phyloP scores from a whole-genome alignment of 805 yeast species.

The Wickerhamomyces pijperi region DNA sequence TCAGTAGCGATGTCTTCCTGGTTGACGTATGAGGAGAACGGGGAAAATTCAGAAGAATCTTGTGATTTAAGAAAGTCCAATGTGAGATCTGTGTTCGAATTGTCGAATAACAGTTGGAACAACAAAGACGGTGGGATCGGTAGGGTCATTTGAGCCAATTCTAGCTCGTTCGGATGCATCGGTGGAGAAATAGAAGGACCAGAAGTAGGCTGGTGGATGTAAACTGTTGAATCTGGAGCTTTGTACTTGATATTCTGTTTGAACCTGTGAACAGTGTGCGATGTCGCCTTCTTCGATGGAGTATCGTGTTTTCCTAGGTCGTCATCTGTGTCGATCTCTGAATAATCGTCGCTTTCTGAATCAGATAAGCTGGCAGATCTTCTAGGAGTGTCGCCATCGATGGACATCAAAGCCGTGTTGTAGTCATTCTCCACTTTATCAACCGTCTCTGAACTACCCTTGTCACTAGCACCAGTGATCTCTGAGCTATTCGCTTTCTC shows the following conservation, averaged over 20 bases:
- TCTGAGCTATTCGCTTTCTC: no score
- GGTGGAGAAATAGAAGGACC: neutral
- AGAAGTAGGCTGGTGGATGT: neutral
- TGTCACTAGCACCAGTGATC: neutral
- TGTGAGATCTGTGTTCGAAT: constrained; percentile 31
- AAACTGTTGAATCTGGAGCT: neutral
- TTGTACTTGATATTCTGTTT: constrained; percentile 27
- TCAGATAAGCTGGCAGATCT: constrained; percentile 12
- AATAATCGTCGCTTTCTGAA: constrained; percentile 13
- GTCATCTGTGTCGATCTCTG: constrained; percentile 20
- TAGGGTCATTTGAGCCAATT: constrained; percentile 40
- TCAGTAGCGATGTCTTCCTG: no score
- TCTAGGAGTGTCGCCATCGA: constrained; percentile 26
- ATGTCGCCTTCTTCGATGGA: constrained; percentile 5
- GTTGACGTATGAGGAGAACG: constrained; percentile 26
- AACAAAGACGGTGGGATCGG: constrained; percentile 72
- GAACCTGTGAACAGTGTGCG: constrained; percentile 22
- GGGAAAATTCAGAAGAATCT: constrained; percentile 25
- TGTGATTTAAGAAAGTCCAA: constrained; percentile 28
- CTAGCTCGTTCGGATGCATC: constrained; percentile 26
- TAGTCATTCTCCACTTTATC: constrained; percentile 14
- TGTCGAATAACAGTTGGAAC: constrained; percentile 60
- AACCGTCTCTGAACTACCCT: constrained; percentile 5
- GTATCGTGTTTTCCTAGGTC: constrained; percentile 5
- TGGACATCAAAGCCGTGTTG: constrained; percentile 30